Evolutionary conservation across 208 protist genomes (phyloP).

Genomic region (Trypanosoma cruzi): DNA sequence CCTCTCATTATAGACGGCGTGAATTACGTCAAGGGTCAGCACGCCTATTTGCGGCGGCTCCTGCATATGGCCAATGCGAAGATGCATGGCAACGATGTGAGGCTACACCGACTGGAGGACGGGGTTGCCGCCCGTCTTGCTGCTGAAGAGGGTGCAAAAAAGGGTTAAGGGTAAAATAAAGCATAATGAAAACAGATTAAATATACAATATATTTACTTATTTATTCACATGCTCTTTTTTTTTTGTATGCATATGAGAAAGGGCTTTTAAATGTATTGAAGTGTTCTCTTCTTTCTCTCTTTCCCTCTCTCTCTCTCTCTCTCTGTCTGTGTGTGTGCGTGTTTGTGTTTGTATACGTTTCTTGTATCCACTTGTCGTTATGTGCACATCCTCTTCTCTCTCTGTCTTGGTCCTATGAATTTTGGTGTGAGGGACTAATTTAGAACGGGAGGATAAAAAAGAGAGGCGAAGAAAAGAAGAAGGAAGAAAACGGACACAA

Average conservation of each 20-base stretch:
- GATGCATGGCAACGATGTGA: slow-evolving; percentile 72
- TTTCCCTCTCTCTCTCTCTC: background rate
- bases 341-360: slow-evolving; percentile 6
- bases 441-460: no score
- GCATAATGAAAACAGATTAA: background rate
- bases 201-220: background rate
- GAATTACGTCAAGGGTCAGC: slow-evolving; percentile 61
- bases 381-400: background rate
- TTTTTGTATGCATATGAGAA: background rate
- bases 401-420: no score
- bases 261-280: slow-evolving; percentile 6
- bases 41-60: slow-evolving; percentile 70
- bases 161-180: background rate
- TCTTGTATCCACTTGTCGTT: no score
- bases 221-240: no score
- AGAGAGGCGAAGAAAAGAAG: background rate
- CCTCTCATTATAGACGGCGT: slow-evolving; percentile 71
- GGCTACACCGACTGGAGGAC: slow-evolving; percentile 42
- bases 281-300: background rate
- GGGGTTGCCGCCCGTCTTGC: slow-evolving; percentile 36
- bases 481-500: background rate
- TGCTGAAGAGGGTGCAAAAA: background rate
- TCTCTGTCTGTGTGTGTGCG: slow-evolving; percentile 7
- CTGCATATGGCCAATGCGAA: slow-evolving; percentile 78
- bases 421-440: no score